Percentiles rank a stretch among this genome's conserved stretches.
phyloP scores from a whole-genome alignment of 108 stramenopile species.

The Cyclotella atomus region DNA sequence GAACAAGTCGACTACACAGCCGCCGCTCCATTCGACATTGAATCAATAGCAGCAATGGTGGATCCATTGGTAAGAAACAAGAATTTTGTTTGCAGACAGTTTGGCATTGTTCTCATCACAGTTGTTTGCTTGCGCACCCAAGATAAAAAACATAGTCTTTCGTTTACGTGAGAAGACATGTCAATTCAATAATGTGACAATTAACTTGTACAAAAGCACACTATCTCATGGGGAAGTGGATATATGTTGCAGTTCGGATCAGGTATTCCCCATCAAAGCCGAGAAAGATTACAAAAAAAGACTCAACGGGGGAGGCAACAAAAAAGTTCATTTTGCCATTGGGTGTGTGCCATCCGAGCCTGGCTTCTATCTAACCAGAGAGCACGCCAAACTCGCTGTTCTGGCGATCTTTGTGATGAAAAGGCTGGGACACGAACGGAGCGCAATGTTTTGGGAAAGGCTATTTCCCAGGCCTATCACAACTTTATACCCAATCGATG shows the following conservation, averaged over 20 bases:
- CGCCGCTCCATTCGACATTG: not conserved
- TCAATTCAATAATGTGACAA: not conserved
- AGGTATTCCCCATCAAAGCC: not conserved
- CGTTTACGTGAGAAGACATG: too few species aligned
- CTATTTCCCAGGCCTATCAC: not conserved
- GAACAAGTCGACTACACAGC: not conserved
- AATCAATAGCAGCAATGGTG: not conserved
- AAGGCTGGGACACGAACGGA: not conserved
- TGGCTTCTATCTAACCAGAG: not conserved
- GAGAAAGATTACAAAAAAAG: not conserved
- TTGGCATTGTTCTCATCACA: too few species aligned
- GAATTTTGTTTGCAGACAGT: not conserved
- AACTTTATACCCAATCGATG: not conserved
- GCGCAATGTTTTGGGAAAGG: not conserved
- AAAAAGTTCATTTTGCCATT: not conserved
- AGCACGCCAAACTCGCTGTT: not conserved
- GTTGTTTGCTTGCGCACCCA: too few species aligned
- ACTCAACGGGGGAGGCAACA: not conserved
- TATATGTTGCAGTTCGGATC: not conserved
- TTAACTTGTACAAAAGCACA: not conserved
- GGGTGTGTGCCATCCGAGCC: not conserved
- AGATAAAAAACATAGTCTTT: too few species aligned
- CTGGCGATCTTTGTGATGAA: not conserved
- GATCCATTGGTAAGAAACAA: not conserved
- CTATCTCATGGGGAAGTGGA: not conserved